Evolutionary conservation across 805 yeast genomes (phyloP).

Genomic region (Pichia pseudocactophila): DNA sequence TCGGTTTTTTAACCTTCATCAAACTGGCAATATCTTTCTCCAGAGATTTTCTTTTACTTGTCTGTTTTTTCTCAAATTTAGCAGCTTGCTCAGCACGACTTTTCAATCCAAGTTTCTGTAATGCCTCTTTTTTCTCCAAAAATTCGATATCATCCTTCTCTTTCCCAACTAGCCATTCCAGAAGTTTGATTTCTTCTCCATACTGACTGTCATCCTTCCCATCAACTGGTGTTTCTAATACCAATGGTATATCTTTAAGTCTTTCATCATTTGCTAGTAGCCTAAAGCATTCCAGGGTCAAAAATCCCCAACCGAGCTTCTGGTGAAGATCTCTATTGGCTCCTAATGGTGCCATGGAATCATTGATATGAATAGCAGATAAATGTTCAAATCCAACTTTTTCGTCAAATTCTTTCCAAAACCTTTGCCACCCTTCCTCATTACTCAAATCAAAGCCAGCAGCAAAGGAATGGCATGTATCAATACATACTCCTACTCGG

Average conservation of each 20-base stretch:
- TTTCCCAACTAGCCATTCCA: slow-evolving; percentile 73
- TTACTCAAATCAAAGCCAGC: slow-evolving; percentile 88
- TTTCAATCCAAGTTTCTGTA: slow-evolving; percentile 52
- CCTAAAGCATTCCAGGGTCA: slow-evolving; percentile 81
- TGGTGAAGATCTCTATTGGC: slow-evolving; percentile 91
- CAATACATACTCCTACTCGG: slow-evolving; percentile 92
- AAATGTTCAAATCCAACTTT: slow-evolving; percentile 68
- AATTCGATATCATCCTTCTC: slow-evolving; percentile 46
- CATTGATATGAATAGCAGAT: slow-evolving; percentile 80
- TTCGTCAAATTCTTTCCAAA: slow-evolving; percentile 72
- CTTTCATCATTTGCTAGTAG: slow-evolving; percentile 60
- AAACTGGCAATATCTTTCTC: slow-evolving; percentile 21
- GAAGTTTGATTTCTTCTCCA: slow-evolving; percentile 72
- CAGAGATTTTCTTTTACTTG: slow-evolving; percentile 20
- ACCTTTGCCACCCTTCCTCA: slow-evolving; percentile 45
- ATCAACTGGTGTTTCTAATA: slow-evolving; percentile 76
- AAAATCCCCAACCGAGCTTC: slow-evolving; percentile 77
- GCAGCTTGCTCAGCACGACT: slow-evolving; percentile 63
- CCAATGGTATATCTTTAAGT: slow-evolving; percentile 61
- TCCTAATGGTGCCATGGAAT: slow-evolving; percentile 87
- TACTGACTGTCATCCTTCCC: slow-evolving; percentile 53
- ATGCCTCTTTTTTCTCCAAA: slow-evolving; percentile 35
- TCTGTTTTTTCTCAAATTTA: slow-evolving; percentile 50
- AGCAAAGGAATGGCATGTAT: slow-evolving; percentile 93
- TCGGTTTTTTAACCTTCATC: slow-evolving; percentile 16